Evolutionary conservation across 2,329 filamentous ascomycete species (phyloP), one percentile per base, ranked within the genome.

Genomic region (Endoconidiophora laricicola): DNA sequence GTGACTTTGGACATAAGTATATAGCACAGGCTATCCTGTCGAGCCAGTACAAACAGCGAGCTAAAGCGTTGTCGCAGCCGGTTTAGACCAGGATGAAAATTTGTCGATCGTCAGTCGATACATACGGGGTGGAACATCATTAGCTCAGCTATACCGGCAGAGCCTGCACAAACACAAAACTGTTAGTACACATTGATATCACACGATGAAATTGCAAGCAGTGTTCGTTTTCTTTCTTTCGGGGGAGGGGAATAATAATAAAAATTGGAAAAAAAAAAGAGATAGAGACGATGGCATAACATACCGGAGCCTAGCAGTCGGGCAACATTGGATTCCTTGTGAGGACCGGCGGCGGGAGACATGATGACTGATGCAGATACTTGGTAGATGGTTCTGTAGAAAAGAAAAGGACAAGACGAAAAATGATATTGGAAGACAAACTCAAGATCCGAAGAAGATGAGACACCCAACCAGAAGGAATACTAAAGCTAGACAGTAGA

Each of bases 91-190:
- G n/a, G 22, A 45, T 16, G 43, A 18, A 33, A 29, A 18, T 33
- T 29, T 18, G 23, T 18, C 24, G 36, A 36, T 36, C 18, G 29
- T 14, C 14, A 16, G 16, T 48, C 36, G 3, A 23, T 18, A 63
- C 73, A 58, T 74, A 86, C 86, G 56, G 86, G 86, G 64, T 94
- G 86, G 73, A 95, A 95, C 65, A 95, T 79, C 61, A 86, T 79
- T 61, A 95, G 73, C 69, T 95, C 90, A 60, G 88, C 82, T 65
- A 95, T 90, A 71, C 88, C 88, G 62, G 88, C 87, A 62, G 81
- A 86, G 62, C 88, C 88, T 95, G 59, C 5, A 49, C 4, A 43
- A 22, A 20, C 33, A 37, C 23, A 18, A 18, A 24, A 48, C 7
- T 24, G 36, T 41, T 36, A 44, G 24, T 23, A 20, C 29, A 18